A percentile compares a stretch with the other conserved stretches of the same genome.
phyloP scores from a whole-genome alignment of 441 rosid species.

The Populus hybrid region DNA sequence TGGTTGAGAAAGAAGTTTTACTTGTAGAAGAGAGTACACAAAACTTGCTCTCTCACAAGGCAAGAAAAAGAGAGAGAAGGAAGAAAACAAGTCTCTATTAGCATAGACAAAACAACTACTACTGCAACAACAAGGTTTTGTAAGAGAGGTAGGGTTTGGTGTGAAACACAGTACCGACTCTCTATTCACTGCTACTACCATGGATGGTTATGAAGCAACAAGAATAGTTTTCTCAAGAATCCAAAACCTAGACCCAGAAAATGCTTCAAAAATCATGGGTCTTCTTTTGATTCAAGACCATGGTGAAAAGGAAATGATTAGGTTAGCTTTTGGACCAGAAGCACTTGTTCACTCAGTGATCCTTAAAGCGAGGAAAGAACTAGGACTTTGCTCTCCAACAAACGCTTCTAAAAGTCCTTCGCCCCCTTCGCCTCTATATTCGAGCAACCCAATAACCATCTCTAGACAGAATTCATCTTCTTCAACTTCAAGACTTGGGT shows the following conservation, averaged over 20 bases:
- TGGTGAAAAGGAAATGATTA: conserved; percentile 84
- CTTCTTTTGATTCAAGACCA: conserved; percentile 75
- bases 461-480: conserved; percentile 40
- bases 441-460: conserved; percentile 28
- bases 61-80: conserved; percentile 11
- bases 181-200: conserved; percentile 20
- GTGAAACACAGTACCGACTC: conserved; percentile 19
- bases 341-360: conserved; percentile 63
- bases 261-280: conserved; percentile 94
- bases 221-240: conserved; percentile 72
- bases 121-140: conserved; percentile 1
- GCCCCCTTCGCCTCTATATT: conserved; percentile 37
- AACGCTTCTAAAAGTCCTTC: conserved; percentile 43
- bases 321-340: conserved; percentile 86
- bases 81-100: conserved; percentile 15
- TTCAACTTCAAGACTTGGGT: conserved; percentile 30
- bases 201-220: conserved; percentile 91
- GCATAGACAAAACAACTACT: conserved; percentile 27
- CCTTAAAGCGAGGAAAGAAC: conserved; percentile 59
- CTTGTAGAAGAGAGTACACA: conserved; percentile 27
- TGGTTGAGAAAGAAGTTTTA: conserved; percentile 52
- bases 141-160: conserved; percentile 22
- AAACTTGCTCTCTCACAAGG: conserved; percentile 17
- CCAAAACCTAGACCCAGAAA: conserved; percentile 69
- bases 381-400: conserved; percentile 38